Evolutionary conservation across 2,329 filamentous ascomycete genomes (phyloP).

Genomic region (Sclerotinia subarctica): DNA sequence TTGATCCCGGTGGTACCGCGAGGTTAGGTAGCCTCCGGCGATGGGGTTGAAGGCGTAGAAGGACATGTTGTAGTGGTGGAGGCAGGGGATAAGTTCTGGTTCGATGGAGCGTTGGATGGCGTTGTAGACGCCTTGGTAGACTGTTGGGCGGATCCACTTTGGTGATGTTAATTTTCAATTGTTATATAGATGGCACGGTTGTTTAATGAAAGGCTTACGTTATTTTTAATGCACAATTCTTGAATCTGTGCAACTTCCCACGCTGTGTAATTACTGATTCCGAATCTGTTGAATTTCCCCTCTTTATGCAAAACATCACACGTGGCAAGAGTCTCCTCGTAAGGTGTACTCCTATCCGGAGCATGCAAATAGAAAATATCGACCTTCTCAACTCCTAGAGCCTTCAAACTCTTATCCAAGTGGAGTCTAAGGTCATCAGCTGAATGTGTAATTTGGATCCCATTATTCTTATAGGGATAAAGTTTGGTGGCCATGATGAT

Average conservation of each 20-base stretch:
- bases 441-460: constrained; percentile 42
- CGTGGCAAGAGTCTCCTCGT: constrained; percentile 34
- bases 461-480: constrained; percentile 24
- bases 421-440: constrained; percentile 49
- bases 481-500: constrained; percentile 60
- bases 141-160: constrained; percentile 36
- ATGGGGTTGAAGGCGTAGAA: constrained; percentile 62
- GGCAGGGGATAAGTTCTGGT: constrained; percentile 56
- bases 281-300: constrained; percentile 45
- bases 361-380: constrained; percentile 36
- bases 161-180: background rate
- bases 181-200: too few relatives aligned
- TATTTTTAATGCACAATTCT: constrained; percentile 37
- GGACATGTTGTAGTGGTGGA: constrained; percentile 56
- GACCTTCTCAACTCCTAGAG: constrained; percentile 49
- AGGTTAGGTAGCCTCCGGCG: constrained; percentile 46
- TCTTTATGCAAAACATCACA: constrained; percentile 39
- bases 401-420: constrained; percentile 50
- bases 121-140: constrained; percentile 40
- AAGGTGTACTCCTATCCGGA: constrained; percentile 34
- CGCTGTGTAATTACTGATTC: constrained; percentile 59
- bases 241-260: constrained; percentile 36
- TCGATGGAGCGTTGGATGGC: constrained; percentile 51
- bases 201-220: background rate
- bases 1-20: constrained; percentile 46